phyloP scores from a whole-genome alignment of 1,139 yeast species.

The Candida sp. region DNA sequence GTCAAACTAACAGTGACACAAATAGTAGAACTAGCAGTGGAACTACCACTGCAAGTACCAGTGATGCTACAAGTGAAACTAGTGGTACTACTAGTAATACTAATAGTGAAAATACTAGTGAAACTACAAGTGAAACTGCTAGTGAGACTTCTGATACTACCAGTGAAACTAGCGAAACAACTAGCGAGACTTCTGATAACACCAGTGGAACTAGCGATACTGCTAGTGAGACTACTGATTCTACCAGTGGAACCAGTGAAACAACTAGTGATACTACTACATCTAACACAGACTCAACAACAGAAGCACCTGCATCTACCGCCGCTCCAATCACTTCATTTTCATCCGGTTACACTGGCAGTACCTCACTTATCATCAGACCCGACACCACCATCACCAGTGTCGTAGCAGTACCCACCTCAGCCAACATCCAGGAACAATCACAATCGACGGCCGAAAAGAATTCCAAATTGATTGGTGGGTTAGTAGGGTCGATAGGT shows the following conservation, averaged over 20 bases:
- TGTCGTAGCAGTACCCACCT: slow-evolving; percentile 37
- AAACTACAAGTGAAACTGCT: slow-evolving; percentile 5
- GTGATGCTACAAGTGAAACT: too few relatives aligned
- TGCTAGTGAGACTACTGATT: not conserved
- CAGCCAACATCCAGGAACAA: slow-evolving; percentile 10
- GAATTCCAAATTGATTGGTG: slow-evolving; percentile 43
- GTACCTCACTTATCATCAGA: slow-evolving; percentile 7
- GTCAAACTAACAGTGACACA: too few relatives aligned
- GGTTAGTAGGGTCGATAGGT: slow-evolving; percentile 47
- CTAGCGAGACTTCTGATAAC: slow-evolving; percentile 3
- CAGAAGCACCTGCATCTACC: slow-evolving; percentile 2
- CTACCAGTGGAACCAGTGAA: not conserved
- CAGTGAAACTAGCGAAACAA: slow-evolving; percentile 4
- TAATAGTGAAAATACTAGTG: not conserved
- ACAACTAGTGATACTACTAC: not conserved
- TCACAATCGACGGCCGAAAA: slow-evolving; percentile 15
- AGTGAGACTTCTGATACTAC: slow-evolving; percentile 5
- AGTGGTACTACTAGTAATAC: not conserved
- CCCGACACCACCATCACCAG: slow-evolving; percentile 44
- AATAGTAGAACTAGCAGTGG: too few relatives aligned
- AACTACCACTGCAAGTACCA: too few relatives aligned
- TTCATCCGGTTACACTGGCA: slow-evolving; percentile 10
- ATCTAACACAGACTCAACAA: slow-evolving; percentile 1
- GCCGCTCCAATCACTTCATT: slow-evolving; percentile 8
- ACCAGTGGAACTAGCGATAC: slow-evolving; percentile 1